phyloP scores from a whole-genome alignment of 345 rosid genomes.

The Aurinia saxatilis region DNA sequence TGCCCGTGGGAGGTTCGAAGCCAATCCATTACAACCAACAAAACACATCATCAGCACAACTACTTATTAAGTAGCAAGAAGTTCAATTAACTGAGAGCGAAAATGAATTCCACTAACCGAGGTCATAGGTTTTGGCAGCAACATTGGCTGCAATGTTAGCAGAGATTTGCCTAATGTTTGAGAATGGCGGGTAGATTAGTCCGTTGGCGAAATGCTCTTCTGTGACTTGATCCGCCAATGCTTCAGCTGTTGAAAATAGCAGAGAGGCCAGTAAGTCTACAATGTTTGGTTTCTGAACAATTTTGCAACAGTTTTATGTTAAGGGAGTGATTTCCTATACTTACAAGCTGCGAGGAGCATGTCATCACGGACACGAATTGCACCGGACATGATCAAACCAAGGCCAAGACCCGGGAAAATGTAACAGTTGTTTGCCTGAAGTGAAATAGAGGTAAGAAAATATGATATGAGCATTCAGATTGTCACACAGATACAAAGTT shows the following conservation, averaged over 20 bases:
- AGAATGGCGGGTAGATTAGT: slow-evolving; percentile 85
- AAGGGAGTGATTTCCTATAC: slow-evolving; percentile 18
- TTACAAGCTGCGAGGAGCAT: slow-evolving; percentile 98
- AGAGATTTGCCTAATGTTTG: slow-evolving; percentile 83
- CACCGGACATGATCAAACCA: slow-evolving; percentile 88
- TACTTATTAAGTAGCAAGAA: not conserved
- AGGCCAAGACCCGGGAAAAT: slow-evolving; percentile 94
- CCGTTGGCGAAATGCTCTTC: slow-evolving; percentile 64
- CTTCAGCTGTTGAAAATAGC: slow-evolving; percentile 59
- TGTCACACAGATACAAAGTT: not conserved
- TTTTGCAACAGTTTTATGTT: not conserved
- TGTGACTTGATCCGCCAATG: slow-evolving; percentile 75
- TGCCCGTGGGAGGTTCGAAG: slow-evolving; percentile 84
- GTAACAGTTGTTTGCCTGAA: slow-evolving; percentile 94
- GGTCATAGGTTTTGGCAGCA: slow-evolving; percentile 89
- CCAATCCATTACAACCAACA: slow-evolving; percentile 53
- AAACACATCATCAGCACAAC: slow-evolving; percentile 7
- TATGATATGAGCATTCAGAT: not conserved
- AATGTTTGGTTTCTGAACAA: not conserved
- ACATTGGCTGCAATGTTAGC: slow-evolving; percentile 84
- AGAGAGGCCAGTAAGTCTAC: not conserved
- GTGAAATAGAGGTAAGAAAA: not conserved
- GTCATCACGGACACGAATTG: slow-evolving; percentile 90
- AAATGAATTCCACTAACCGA: slow-evolving; percentile 45
- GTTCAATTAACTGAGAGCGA: not conserved